Evolutionary conservation across 129 eudicot species (phyloP).

Genomic region (Daucus carota): DH1_v3.0 NC_030383.2:13342501-13343000

Average conservation of each 20-base stretch:
- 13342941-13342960: not conserved
- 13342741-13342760: not conserved
- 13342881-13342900: not conserved
- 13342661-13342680: not conserved
- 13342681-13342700: not conserved
- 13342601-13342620: not conserved
- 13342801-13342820: slow-evolving; percentile 5
- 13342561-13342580: not conserved
- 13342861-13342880: not conserved
- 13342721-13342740: not conserved
- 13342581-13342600: not conserved
- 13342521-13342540: too few relatives aligned
- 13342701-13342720: not conserved
- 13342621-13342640: not conserved
- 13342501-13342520: too few relatives aligned
- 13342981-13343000: slow-evolving; percentile 16
- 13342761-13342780: not conserved
- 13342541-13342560: too few relatives aligned
- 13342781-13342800: not conserved
- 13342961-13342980: not conserved
- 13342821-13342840: not conserved
- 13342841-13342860: not conserved
- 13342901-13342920: too few relatives aligned
- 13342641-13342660: not conserved
- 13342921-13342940: not conserved